Base-by-base conservation (phyloP, 257 asterid species). In the Capsicum pubescens region DNA sequence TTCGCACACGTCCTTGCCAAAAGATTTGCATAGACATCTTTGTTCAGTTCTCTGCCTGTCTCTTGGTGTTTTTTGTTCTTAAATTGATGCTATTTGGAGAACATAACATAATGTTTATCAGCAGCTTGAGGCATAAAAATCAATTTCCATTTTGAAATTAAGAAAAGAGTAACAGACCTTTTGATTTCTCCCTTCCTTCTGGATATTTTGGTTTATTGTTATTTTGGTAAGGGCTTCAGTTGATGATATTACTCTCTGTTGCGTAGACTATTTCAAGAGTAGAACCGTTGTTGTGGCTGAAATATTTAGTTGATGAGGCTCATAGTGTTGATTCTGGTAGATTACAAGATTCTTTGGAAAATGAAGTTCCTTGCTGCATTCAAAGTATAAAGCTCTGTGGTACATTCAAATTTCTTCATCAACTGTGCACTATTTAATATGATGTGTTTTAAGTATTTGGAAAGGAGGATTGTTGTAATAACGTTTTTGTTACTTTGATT, bases 171-270 rank as follows among this genome's bases (percentile, higher is more conserved):
- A 48, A 44, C 61, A 74, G 80, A 12, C 44, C 80, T 50, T 74
- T 74, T 74, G 42, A 74, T 26, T 19, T 74, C 14, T 74, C 59
- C 12, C 44, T 74, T 67, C 74, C 74, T 67, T 26, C 61, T 50
- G 81, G 61, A 74, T 16, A 69, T 14, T 60, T 74, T 21, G 19
- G 44, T 74, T 74, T 72, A 0, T 50, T 19, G 44, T 74, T 74
- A 74, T 74, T 74, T 74, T 74, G 61, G 50, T 74, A 10, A 74
- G 58, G 44, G 61, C 81, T 26, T 74, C 80, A 21, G 61, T 72
- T 52, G 81, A 74, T 71, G 60, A 21, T 74, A 74, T 74, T 50
- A 50, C 13, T 50, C 59, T 48, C 44, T 50, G 13, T 6, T 48
- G 39, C 44, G 12, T 48, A 48, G 19, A 46, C 50, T 48, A 74